phyloP scores from a whole-genome alignment of 2,329 filamentous ascomycete species.

The Phaeosphaeria sp. region DNA sequence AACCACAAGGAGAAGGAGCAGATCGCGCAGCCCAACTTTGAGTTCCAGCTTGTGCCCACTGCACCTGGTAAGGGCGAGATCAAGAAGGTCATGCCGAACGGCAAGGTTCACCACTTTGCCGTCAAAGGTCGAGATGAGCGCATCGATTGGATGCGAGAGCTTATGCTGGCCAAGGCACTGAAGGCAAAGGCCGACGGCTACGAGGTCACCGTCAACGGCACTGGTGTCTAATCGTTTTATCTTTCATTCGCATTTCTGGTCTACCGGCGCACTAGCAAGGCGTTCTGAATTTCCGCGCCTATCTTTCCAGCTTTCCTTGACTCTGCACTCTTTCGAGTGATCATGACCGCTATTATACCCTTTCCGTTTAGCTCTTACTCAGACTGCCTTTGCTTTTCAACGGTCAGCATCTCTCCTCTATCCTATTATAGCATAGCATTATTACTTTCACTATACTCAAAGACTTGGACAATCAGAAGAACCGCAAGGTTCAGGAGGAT shows the following conservation, averaged over 20 bases:
- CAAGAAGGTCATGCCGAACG: slow-evolving; percentile 49
- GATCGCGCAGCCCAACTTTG: slow-evolving; percentile 68
- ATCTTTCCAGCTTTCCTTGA: slow-evolving; percentile 10
- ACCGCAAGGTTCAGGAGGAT: slow-evolving; percentile 28
- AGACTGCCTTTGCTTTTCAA: slow-evolving; percentile 6
- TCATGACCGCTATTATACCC: slow-evolving; percentile 40
- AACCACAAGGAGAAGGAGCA: slow-evolving; percentile 64
- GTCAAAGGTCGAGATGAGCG: slow-evolving; percentile 86
- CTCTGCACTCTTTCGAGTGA: slow-evolving; percentile 15
- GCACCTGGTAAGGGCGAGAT: slow-evolving; percentile 55
- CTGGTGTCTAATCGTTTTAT: slow-evolving; percentile 27
- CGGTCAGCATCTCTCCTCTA: slow-evolving; percentile 12
- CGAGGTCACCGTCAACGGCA: slow-evolving; percentile 80
- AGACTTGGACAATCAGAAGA: slow-evolving; percentile 25
- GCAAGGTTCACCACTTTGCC: slow-evolving; percentile 93
- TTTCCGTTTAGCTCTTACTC: slow-evolving; percentile 23
- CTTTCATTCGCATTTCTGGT: slow-evolving; percentile 5
- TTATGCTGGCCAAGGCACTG: slow-evolving; percentile 88
- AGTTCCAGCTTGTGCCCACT: slow-evolving; percentile 84
- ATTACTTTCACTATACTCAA: slow-evolving; percentile 19
- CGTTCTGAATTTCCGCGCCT: slow-evolving; percentile 6
- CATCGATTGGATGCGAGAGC: slow-evolving; percentile 96
- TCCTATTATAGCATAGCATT: slow-evolving; percentile 10
- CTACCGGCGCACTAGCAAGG: background rate
- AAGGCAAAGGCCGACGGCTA: slow-evolving; percentile 85